Conservation (phyloP, 2,329 filamentous ascomycete genomes). For the Trichophaea hybrida region DNA sequence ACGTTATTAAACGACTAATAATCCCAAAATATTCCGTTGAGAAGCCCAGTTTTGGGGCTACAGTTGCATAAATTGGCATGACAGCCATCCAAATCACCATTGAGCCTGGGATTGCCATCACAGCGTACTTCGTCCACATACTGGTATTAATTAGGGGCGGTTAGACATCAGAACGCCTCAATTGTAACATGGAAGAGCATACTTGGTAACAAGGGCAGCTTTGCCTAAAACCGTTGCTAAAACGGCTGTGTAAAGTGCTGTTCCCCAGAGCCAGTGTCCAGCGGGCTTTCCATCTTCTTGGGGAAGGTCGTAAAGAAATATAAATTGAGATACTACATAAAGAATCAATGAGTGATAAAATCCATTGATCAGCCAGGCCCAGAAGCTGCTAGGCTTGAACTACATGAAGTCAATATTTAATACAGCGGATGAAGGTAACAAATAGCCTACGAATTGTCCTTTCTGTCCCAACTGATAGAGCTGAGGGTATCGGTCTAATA, state of each 20-base stretch:
- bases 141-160: slow-evolving; percentile 1
- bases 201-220: slow-evolving; percentile 77
- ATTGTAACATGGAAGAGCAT: slow-evolving; percentile 1
- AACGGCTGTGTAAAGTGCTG: slow-evolving; percentile 85
- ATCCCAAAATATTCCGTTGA: slow-evolving; percentile 76
- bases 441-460: slow-evolving; percentile 51
- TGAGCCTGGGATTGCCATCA: slow-evolving; percentile 87
- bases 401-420: slow-evolving; percentile 12
- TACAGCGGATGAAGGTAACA: neutral
- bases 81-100: slow-evolving; percentile 86
- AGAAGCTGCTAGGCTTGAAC: slow-evolving; percentile 85
- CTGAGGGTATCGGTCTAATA: slow-evolving; percentile 91
- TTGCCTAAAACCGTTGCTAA: slow-evolving; percentile 88
- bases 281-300: slow-evolving; percentile 65
- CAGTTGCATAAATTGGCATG: slow-evolving; percentile 70
- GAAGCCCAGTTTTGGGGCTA: slow-evolving; percentile 68
- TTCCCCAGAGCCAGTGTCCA: slow-evolving; percentile 97
- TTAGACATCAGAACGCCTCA: neutral
- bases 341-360: slow-evolving; percentile 90
- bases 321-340: slow-evolving; percentile 69
- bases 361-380: slow-evolving; percentile 82
- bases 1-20: slow-evolving; percentile 63
- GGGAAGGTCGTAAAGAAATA: slow-evolving; percentile 69
- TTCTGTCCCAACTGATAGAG: slow-evolving; percentile 86
- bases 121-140: slow-evolving; percentile 97